These are phyloP conservation scores for Kazachstania africana DNA, from an alignment of 805 yeast species.

Conservation along the genomic window DNA sequence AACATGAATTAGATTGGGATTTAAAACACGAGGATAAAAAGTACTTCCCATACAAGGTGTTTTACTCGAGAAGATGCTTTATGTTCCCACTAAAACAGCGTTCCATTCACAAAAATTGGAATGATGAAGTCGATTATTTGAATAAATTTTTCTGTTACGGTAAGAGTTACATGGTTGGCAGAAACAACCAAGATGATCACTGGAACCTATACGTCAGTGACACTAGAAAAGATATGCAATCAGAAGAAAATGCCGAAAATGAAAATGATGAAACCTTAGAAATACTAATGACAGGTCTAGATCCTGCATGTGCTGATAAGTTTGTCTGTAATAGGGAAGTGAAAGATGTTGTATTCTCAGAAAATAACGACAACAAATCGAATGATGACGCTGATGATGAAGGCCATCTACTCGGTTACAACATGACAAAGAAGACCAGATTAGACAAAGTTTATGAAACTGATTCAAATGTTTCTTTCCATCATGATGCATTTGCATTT, in stretches of 20 bases:
- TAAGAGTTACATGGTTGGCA: slow-evolving; percentile 67
- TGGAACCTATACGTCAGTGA: slow-evolving; percentile 82
- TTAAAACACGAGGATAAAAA: slow-evolving; percentile 12
- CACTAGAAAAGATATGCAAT: slow-evolving; percentile 6
- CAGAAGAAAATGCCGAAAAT: slow-evolving; percentile 5
- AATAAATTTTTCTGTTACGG: slow-evolving; percentile 54
- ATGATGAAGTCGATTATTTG: slow-evolving; percentile 60
- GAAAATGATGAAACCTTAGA: slow-evolving; percentile 66
- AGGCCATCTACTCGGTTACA: slow-evolving; percentile 72
- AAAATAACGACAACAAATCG: slow-evolving; percentile 2
- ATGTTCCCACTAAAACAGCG: slow-evolving; percentile 84
- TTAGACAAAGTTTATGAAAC: slow-evolving; percentile 47
- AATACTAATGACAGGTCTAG: slow-evolving; percentile 79
- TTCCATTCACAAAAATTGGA: slow-evolving; percentile 77
- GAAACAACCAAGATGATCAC: slow-evolving; percentile 58
- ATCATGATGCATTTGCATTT: slow-evolving; percentile 81
- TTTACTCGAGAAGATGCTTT: slow-evolving; percentile 84
- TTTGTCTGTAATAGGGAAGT: slow-evolving; percentile 42
- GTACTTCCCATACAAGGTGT: slow-evolving; percentile 48
- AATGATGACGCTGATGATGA: slow-evolving; percentile 21
- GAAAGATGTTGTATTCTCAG: slow-evolving; percentile 2
- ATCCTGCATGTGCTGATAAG: slow-evolving; percentile 40
- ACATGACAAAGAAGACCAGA: slow-evolving; percentile 51
- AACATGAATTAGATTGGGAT: slow-evolving; percentile 32
- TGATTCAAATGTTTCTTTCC: slow-evolving; percentile 21